These are phyloP conservation scores for Austropuccinia psidii DNA, from an alignment of 1,284 basidiomycete genomes.

Conservation along the genomic window DNA sequence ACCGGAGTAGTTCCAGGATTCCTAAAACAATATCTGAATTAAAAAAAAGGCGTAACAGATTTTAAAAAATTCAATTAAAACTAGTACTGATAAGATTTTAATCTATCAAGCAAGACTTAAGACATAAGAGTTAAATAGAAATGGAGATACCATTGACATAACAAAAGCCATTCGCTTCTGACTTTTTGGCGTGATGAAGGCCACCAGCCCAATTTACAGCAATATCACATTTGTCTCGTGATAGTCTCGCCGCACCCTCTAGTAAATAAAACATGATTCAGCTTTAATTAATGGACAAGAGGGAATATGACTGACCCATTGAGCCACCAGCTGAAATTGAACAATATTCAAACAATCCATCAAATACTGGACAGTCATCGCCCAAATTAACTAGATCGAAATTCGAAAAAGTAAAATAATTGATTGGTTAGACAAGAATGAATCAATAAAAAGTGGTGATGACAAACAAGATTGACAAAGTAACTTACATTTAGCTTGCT, in stretches of 20 bases:
- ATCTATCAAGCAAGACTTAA: background rate
- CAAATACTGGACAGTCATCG: slow-evolving; percentile 97
- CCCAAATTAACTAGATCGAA: slow-evolving; percentile 66
- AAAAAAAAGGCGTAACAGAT: too few relatives aligned
- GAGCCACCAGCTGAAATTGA: slow-evolving; percentile 97
- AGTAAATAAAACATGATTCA: background rate
- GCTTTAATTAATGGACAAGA: background rate
- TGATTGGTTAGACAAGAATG: background rate
- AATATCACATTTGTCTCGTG: slow-evolving; percentile 95
- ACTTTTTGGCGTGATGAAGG: slow-evolving; percentile 96
- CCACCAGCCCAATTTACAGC: slow-evolving; percentile 99
- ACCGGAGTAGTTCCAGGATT: slow-evolving; percentile 86
- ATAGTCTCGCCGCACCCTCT: slow-evolving; percentile 95
- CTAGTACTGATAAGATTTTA: background rate
- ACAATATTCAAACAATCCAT: slow-evolving; percentile 95
- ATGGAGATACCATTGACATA: slow-evolving; percentile 79
- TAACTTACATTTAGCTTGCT: slow-evolving; percentile 81
- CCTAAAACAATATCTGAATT: slow-evolving; percentile 87
- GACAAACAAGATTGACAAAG: background rate
- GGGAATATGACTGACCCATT: slow-evolving; percentile 65
- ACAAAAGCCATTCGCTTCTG: slow-evolving; percentile 96
- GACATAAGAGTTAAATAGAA: slow-evolving; percentile 38
- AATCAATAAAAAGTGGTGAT: background rate
- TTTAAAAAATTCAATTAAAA: background rate
- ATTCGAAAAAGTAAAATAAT: background rate